Conservation (phyloP, 345 rosid species). For the Schrenkiella parvula region DNA sequence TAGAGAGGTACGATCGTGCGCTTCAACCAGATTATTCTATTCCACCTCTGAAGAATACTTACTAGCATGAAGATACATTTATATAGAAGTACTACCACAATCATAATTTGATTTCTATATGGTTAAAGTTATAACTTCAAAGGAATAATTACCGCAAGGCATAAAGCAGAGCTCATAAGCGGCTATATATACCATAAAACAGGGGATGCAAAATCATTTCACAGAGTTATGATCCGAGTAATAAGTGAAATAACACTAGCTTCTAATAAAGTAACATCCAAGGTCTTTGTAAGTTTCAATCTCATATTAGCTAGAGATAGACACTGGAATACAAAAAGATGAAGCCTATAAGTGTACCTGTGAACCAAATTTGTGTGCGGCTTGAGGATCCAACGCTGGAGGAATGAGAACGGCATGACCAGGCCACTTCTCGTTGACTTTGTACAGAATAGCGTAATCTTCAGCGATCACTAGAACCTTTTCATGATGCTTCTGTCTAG, state of each 20-base stretch:
- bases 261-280: not conserved
- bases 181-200: not conserved
- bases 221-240: not conserved
- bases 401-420: constrained; percentile 86
- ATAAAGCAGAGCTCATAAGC: not conserved
- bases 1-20: not conserved
- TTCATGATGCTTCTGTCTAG: constrained; percentile 72
- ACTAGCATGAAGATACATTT: not conserved
- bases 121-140: not conserved
- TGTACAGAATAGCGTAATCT: constrained; percentile 74
- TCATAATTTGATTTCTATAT: not conserved
- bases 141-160: not conserved
- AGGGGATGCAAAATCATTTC: not conserved
- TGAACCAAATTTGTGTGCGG: constrained; percentile 82
- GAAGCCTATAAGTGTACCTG: constrained; percentile 40
- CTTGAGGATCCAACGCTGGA: constrained; percentile 62
- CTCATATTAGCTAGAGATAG: not conserved
- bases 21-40: not conserved
- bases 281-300: not conserved
- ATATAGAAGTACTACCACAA: not conserved
- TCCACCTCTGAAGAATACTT: not conserved
- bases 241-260: not conserved
- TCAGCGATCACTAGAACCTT: constrained; percentile 83
- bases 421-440: constrained; percentile 79
- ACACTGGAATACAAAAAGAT: not conserved